phyloP scores from a whole-genome alignment of 2,329 filamentous ascomycete genomes.

The Microascus cirrosus region DNA sequence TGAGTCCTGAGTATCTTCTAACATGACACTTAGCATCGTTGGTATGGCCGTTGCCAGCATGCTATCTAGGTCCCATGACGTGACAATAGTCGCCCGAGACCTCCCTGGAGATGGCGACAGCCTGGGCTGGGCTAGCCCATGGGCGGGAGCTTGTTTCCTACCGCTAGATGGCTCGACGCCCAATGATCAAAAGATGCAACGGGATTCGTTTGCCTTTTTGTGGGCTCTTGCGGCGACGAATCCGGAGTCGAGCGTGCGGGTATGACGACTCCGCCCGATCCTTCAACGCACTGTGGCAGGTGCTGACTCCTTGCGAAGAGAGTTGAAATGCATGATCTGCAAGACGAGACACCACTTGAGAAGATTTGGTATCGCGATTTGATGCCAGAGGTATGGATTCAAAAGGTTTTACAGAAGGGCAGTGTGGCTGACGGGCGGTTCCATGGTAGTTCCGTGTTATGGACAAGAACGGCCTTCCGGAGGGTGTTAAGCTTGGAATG shows the following conservation, averaged over 20 bases:
- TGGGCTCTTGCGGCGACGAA: constrained; percentile 4
- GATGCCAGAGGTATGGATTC: too few species aligned
- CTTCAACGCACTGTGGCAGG: too few species aligned
- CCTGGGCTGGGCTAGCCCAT: constrained; percentile 18
- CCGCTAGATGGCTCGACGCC: constrained; percentile 10
- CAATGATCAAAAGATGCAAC: constrained; percentile 16
- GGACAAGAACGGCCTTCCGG: too few species aligned
- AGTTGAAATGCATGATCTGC: too few species aligned
- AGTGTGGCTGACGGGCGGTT: too few species aligned
- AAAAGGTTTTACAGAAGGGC: too few species aligned
- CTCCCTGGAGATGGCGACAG: constrained; percentile 15
- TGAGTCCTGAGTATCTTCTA: not conserved
- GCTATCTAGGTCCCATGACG: constrained; percentile 13
- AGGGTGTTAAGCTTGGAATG: too few species aligned
- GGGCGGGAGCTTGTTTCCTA: constrained; percentile 19
- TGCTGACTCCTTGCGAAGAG: too few species aligned
- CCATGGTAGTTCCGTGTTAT: too few species aligned
- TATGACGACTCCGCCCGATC: too few species aligned
- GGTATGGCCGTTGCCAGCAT: constrained; percentile 15
- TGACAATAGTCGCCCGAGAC: constrained; percentile 20
- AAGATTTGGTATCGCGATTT: too few species aligned
- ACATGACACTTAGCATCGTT: not conserved
- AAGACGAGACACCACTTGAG: too few species aligned
- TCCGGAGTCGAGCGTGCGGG: constrained; percentile 5
- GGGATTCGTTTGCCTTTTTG: constrained; percentile 8